Evolutionary conservation across 306 rosid species (phyloP).

Genomic region (Clitoria ternatea): DNA sequence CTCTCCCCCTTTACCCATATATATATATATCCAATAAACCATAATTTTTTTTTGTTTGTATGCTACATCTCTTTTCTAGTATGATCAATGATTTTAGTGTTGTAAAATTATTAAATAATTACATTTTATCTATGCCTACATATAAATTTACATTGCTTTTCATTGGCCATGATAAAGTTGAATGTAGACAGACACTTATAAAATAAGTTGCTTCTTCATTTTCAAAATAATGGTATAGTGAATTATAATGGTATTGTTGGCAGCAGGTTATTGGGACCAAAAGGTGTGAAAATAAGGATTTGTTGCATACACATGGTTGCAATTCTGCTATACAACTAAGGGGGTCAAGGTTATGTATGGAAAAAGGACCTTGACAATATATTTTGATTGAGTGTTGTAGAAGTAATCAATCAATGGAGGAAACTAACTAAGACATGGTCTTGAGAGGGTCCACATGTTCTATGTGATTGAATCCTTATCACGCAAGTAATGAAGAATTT

Average conservation of each 20-base stretch:
- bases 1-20: too few species aligned
- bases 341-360: conserved; percentile 17
- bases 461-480: conserved; percentile 17
- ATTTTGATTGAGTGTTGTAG: conserved; percentile 22
- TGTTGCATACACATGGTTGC: conserved; percentile 27
- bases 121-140: too few species aligned
- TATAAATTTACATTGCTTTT: too few species aligned
- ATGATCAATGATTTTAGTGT: not conserved
- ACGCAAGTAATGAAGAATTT: too few species aligned
- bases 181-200: too few species aligned
- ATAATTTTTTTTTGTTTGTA: conserved; percentile 2
- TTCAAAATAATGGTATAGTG: too few species aligned
- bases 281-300: conserved; percentile 13
- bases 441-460: conserved; percentile 29
- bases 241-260: not conserved
- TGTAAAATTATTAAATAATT: too few species aligned
- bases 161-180: too few species aligned
- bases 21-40: conserved; percentile 18
- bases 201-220: too few species aligned
- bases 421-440: conserved; percentile 7
- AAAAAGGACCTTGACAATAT: conserved; percentile 17
- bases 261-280: conserved; percentile 24
- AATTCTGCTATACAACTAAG: conserved; percentile 35
- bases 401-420: conserved; percentile 16
- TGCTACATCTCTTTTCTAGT: not conserved